Conservation (phyloP, 2,329 filamentous ascomycete species). For the Beauveria sp. region DNA sequence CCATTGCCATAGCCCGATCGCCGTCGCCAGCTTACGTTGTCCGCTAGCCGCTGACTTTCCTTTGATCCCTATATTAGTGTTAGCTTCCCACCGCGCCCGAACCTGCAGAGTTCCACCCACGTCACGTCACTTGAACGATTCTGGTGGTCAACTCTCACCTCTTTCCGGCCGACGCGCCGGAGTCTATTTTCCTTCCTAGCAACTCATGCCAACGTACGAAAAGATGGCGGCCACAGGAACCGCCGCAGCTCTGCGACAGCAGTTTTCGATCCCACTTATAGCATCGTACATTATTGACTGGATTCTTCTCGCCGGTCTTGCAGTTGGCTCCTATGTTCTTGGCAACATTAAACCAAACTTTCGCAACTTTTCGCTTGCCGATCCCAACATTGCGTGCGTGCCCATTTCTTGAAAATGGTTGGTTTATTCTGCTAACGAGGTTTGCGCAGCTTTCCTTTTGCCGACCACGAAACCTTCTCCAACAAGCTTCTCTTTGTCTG, state of each 20-base stretch:
- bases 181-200: neutral
- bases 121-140: neutral
- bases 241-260: slow-evolving; percentile 15
- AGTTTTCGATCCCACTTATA: slow-evolving; percentile 31
- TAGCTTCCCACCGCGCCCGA: neutral
- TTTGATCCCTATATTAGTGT: neutral
- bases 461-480: slow-evolving; percentile 63
- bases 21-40: slow-evolving; percentile 3
- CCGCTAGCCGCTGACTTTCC: neutral
- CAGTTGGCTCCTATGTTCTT: slow-evolving; percentile 51
- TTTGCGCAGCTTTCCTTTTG: slow-evolving; percentile 56
- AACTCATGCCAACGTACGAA: slow-evolving; percentile 21
- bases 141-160: neutral
- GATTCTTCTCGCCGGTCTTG: slow-evolving; percentile 56
- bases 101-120: neutral
- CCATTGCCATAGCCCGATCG: neutral
- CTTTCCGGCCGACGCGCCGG: neutral
- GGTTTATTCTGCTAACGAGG: neutral
- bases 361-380: slow-evolving; percentile 61
- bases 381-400: slow-evolving; percentile 66
- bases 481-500: slow-evolving; percentile 58
- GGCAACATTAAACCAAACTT: slow-evolving; percentile 55
- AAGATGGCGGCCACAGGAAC: slow-evolving; percentile 20
- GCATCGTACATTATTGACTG: slow-evolving; percentile 70
- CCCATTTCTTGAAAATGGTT: neutral